Evolutionary conservation across 2,329 filamentous ascomycete genomes (phyloP).

Genomic region (Cladosporium sp.): DNA sequence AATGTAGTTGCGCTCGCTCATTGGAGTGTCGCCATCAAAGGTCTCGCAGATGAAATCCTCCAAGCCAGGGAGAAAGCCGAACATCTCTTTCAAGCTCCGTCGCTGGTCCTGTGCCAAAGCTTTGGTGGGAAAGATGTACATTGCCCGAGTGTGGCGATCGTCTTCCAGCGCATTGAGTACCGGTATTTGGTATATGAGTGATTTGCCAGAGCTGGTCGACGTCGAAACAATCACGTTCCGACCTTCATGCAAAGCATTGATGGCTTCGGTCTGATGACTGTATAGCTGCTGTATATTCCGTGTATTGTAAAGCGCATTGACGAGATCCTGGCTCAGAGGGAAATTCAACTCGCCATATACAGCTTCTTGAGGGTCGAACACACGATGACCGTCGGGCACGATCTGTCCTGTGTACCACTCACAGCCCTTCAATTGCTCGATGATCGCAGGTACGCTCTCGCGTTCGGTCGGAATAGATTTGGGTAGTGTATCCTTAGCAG

Average conservation of each 20-base stretch:
- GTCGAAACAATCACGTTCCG: constrained; percentile 89
- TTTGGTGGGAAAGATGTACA: constrained; percentile 99
- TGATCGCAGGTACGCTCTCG: constrained; percentile 76
- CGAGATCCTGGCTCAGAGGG: constrained; percentile 78
- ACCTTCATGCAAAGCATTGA: constrained; percentile 80
- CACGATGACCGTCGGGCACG: constrained; percentile 85
- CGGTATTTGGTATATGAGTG: constrained; percentile 94
- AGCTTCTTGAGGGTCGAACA: constrained; percentile 80
- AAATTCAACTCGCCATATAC: constrained; percentile 83
- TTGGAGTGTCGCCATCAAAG: constrained; percentile 91
- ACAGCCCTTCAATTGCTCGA: constrained; percentile 74
- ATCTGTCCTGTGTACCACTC: constrained; percentile 92
- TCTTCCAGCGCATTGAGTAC: constrained; percentile 82
- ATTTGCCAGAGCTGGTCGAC: constrained; percentile 95
- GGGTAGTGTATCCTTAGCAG: constrained; percentile 49
- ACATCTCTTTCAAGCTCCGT: constrained; percentile 78
- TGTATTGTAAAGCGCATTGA: constrained; percentile 92
- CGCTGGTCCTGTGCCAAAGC: constrained; percentile 92
- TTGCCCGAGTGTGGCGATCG: constrained; percentile 71
- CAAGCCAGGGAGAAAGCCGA: constrained; percentile 74
- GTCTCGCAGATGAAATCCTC: constrained; percentile 80
- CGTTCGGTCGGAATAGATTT: constrained; percentile 74
- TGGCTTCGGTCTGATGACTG: constrained; percentile 87
- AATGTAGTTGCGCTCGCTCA: constrained; percentile 71
- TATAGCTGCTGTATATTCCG: constrained; percentile 83